phyloP scores from a whole-genome alignment of 2,329 filamentous ascomycete genomes.

The Sphaerulina vaccinii region DNA sequence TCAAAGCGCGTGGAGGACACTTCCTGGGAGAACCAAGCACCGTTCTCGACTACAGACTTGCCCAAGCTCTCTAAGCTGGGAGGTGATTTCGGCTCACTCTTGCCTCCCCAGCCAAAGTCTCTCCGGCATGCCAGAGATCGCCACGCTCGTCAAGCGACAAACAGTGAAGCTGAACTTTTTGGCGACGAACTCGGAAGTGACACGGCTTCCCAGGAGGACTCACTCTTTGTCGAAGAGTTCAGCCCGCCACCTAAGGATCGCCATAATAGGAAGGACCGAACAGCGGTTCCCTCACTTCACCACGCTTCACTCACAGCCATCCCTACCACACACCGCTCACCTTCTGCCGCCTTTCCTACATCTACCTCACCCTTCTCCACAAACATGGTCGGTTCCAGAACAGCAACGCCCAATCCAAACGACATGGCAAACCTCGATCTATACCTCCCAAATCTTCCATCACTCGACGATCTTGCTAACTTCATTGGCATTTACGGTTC shows the following conservation, averaged over 20 bases:
- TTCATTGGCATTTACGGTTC: slow-evolving; percentile 1
- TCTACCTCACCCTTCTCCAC: neutral
- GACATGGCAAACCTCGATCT: neutral
- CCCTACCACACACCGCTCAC: neutral
- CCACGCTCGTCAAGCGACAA: neutral
- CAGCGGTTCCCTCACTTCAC: no score
- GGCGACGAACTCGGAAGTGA: neutral
- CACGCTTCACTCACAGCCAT: neutral
- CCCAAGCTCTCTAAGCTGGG: neutral
- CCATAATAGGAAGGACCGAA: no score
- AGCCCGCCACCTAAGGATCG: no score
- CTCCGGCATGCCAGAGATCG: neutral
- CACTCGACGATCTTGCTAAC: neutral
- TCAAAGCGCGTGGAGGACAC: no score
- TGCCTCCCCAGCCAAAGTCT: neutral
- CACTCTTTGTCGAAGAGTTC: no score
- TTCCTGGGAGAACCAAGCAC: no score
- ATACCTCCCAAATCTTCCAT: neutral
- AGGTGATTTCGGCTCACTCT: neutral
- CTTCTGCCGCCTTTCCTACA: neutral
- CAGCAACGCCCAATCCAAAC: neutral
- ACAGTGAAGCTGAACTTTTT: neutral
- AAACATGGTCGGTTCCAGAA: neutral
- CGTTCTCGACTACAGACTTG: neutral
- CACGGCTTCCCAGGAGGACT: no score